A percentile compares a stretch with the other conserved stretches of the same genome.
phyloP scores from a whole-genome alignment of 371 early-diverging fungal species.

The Rhizopus sp. region DNA sequence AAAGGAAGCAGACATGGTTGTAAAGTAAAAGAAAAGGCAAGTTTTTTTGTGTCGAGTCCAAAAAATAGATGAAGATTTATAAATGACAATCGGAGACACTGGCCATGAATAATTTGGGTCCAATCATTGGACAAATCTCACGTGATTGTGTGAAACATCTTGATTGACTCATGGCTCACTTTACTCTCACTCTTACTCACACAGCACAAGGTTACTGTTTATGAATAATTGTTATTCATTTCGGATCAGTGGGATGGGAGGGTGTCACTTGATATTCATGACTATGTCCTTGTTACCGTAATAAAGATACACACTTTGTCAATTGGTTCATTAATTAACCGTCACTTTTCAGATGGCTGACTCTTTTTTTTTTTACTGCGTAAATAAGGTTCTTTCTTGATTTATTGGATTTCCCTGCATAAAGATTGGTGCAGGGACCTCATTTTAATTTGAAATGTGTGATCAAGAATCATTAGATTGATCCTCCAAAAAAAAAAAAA shows the following conservation, averaged over 20 bases:
- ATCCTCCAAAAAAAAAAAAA: not conserved
- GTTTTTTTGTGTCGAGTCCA: conserved; percentile 34
- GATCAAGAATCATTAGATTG: too few species aligned
- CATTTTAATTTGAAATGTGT: not conserved
- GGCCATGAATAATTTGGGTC: conserved; percentile 15
- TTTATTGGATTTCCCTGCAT: not conserved
- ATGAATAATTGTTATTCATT: not conserved
- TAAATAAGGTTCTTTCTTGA: conserved; percentile 7
- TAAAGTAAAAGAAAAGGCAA: conserved; percentile 18
- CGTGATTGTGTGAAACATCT: conserved; percentile 37
- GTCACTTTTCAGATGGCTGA: conserved; percentile 11
- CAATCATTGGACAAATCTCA: conserved; percentile 12
- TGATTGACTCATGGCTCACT: conserved; percentile 2
- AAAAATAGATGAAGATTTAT: conserved; percentile 66
- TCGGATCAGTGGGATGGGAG: not conserved
- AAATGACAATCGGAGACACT: conserved; percentile 3
- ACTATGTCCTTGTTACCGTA: not conserved
- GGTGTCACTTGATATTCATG: not conserved
- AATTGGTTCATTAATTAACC: not conserved
- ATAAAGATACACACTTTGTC: not conserved
- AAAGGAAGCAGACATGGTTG: conserved; percentile 46
- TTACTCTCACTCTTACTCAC: conserved; percentile 1
- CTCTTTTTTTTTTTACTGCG: conserved; percentile 3
- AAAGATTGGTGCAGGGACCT: not conserved
- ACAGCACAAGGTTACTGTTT: not conserved